Conservation (phyloP, 768 basidiomycete species). For the Serendipita sp. region DNA sequence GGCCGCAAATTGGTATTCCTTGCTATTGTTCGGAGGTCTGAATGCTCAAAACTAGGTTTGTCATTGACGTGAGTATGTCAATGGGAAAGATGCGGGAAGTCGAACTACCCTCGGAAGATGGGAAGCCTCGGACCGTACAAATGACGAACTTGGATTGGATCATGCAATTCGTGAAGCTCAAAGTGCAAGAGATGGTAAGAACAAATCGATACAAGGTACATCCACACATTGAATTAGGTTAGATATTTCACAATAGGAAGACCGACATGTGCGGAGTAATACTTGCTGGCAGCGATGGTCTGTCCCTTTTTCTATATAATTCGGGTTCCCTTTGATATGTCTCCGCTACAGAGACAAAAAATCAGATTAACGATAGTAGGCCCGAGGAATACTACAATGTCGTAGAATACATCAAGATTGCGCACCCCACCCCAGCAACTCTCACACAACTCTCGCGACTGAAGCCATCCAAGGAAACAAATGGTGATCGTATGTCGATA, state of each 20-base stretch:
- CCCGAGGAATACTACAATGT: slow-evolving; percentile 62
- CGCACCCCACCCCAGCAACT: slow-evolving; percentile 45
- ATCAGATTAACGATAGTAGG: slow-evolving; percentile 36
- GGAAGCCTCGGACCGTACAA: slow-evolving; percentile 37
- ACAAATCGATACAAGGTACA: background rate
- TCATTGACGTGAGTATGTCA: slow-evolving; percentile 73
- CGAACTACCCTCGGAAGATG: slow-evolving; percentile 34
- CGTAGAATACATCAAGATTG: slow-evolving; percentile 50
- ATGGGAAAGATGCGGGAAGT: slow-evolving; percentile 56
- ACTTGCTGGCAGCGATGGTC: slow-evolving; percentile 69
- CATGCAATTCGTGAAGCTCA: slow-evolving; percentile 75
- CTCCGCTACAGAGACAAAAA: slow-evolving; percentile 37
- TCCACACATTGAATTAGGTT: background rate
- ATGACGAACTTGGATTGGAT: slow-evolving; percentile 69
- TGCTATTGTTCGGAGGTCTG: background rate
- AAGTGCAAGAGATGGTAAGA: slow-evolving; percentile 76
- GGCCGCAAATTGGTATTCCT: background rate
- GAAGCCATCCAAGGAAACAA: slow-evolving; percentile 29
- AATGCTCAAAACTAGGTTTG: slow-evolving; percentile 26
- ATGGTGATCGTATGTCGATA: slow-evolving; percentile 47
- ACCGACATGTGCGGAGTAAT: slow-evolving; percentile 90
- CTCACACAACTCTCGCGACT: slow-evolving; percentile 50
- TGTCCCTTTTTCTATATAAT: slow-evolving; percentile 9
- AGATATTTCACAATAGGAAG: slow-evolving; percentile 87
- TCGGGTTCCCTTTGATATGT: background rate